Evolutionary conservation across 1,139 yeast genomes (phyloP).

Genomic region (Kodamaea alishanica): DNA sequence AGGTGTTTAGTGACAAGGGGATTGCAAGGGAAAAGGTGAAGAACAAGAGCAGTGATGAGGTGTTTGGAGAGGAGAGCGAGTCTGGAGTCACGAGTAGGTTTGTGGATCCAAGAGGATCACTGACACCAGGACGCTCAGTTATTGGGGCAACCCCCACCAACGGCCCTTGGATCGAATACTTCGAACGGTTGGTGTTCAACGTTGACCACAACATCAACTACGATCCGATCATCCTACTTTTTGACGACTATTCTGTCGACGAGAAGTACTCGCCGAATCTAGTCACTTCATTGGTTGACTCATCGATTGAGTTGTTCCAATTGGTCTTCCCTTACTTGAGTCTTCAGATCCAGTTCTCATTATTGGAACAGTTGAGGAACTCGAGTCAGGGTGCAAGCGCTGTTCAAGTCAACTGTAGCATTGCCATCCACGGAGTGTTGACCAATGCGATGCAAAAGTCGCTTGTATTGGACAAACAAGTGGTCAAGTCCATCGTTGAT

Average conservation of each 20-base stretch:
- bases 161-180: conserved; percentile 30
- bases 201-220: conserved; percentile 29
- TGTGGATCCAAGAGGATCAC: neutral
- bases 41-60: no score
- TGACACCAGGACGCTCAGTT: neutral
- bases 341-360: conserved; percentile 79
- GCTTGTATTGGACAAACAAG: conserved; percentile 37
- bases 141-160: conserved; percentile 8
- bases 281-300: conserved; percentile 62
- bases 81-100: neutral
- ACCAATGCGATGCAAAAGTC: conserved; percentile 28
- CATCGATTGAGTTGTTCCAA: conserved; percentile 74
- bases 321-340: conserved; percentile 69
- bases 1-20: conserved; percentile 35
- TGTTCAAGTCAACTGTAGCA: conserved; percentile 55
- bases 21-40: neutral
- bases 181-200: conserved; percentile 26
- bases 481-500: conserved; percentile 52
- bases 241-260: conserved; percentile 25
- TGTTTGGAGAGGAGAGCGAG: no score
- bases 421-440: conserved; percentile 61
- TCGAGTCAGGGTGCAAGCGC: conserved; percentile 47
- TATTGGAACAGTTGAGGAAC: conserved; percentile 72
- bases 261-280: conserved; percentile 30
- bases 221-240: conserved; percentile 33